These are phyloP conservation scores for Nymphaea thermarum DNA, from an alignment of 164 flowering plant genomes.

Conservation along the genomic window DNA sequence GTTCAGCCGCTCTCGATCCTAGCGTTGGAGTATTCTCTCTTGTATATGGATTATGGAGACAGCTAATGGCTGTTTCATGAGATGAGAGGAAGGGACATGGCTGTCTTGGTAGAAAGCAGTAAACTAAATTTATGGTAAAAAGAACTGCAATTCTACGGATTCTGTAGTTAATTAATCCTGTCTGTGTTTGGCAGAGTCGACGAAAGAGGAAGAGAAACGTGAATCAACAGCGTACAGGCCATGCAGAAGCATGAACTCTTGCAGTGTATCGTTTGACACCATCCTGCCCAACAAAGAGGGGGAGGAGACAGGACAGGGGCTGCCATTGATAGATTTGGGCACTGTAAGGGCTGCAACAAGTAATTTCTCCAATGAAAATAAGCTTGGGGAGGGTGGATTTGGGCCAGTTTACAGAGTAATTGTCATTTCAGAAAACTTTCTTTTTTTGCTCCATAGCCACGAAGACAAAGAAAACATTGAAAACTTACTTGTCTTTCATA, in stretches of 20 bases:
- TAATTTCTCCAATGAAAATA: slow-evolving; percentile 6
- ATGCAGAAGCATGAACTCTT: neutral
- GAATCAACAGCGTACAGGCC: neutral
- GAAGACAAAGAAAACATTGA: no score
- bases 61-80: no score
- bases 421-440: neutral
- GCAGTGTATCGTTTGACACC: neutral
- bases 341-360: slow-evolving; percentile 2
- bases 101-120: no score
- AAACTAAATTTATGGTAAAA: no score
- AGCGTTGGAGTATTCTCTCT: no score
- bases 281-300: neutral
- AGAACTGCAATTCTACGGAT: no score
- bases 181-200: neutral
- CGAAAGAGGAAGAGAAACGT: neutral
- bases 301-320: neutral
- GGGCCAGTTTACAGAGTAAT: slow-evolving; percentile 12
- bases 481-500: no score
- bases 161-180: no score
- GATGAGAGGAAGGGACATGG: no score
- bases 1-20: no score
- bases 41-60: no score
- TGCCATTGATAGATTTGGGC: neutral
- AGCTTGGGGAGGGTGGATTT: slow-evolving; percentile 15
- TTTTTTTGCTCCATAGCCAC: no score